Percentiles rank a stretch among this genome's conserved stretches.
Evolutionary conservation across 176 grass and related monocot species (phyloP).

Genomic region (Puccinellia tenuiflora): DNA sequence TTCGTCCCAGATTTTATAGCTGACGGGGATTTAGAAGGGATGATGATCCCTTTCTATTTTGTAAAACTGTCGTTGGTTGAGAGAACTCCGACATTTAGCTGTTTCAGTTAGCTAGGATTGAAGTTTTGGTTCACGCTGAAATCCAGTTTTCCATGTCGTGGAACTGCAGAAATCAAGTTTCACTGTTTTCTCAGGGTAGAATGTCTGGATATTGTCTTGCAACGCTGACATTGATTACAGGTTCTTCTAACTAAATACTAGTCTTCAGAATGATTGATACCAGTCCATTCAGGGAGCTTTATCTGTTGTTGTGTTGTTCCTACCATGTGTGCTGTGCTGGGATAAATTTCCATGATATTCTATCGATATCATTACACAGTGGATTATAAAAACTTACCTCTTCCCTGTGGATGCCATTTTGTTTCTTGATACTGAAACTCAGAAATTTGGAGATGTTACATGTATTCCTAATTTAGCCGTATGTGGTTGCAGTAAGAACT

Average conservation of each 20-base stretch:
- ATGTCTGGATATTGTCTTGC: not conserved
- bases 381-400: not conserved
- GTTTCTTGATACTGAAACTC: not conserved
- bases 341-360: not conserved
- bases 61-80: too few species aligned
- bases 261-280: not conserved
- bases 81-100: not conserved
- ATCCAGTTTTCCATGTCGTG: not conserved
- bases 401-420: not conserved
- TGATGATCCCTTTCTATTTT: too few species aligned
- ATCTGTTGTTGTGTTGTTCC: not conserved
- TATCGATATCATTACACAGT: too few species aligned
- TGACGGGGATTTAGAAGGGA: too few species aligned
- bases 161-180: not conserved
- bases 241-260: not conserved
- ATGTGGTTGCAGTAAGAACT: too few species aligned
- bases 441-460: not conserved
- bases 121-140: not conserved
- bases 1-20: too few species aligned
- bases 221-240: not conserved
- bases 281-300: too few species aligned
- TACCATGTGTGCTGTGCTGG: too few species aligned
- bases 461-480: too few species aligned
- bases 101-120: not conserved
- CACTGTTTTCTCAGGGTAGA: not conserved